Conservation (phyloP, 2,329 filamentous ascomycete species). For the Cordyceps tenuipes region DNA sequence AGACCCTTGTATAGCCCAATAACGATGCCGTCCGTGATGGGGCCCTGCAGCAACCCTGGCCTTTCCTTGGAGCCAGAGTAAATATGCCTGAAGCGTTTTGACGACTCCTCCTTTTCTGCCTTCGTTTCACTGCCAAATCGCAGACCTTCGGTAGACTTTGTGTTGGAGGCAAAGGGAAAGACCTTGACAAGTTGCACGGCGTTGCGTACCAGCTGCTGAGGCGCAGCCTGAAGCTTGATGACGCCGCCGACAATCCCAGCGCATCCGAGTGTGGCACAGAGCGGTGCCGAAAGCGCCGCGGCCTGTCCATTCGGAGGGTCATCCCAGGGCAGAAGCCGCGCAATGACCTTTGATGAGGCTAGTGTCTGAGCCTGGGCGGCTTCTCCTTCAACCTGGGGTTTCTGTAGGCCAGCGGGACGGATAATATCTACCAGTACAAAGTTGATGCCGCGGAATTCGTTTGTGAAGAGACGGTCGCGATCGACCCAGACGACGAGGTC, state of each 20-base stretch:
- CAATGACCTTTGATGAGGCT: slow-evolving; percentile 56
- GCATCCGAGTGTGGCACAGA: slow-evolving; percentile 67
- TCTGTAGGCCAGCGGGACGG: slow-evolving; percentile 68
- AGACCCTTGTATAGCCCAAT: slow-evolving; percentile 50
- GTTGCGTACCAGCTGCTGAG: slow-evolving; percentile 59
- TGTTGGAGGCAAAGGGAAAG: slow-evolving; percentile 62
- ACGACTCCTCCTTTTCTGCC: slow-evolving; percentile 69
- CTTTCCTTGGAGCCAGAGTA: slow-evolving; percentile 51
- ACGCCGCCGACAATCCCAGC: slow-evolving; percentile 74
- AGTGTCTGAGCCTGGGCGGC: slow-evolving; percentile 41
- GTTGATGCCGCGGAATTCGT: slow-evolving; percentile 64
- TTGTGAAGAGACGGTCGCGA: slow-evolving; percentile 62
- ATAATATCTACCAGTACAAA: slow-evolving; percentile 84
- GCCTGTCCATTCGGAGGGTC: slow-evolving; percentile 78
- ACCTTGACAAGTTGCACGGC: slow-evolving; percentile 62
- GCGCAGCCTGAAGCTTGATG: slow-evolving; percentile 77
- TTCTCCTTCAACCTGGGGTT: slow-evolving; percentile 60
- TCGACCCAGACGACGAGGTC: slow-evolving; percentile 78
- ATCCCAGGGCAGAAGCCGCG: slow-evolving; percentile 69
- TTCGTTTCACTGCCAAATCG: slow-evolving; percentile 86
- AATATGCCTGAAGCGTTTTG: slow-evolving; percentile 61
- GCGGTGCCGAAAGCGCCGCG: slow-evolving; percentile 64
- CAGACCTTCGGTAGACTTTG: slow-evolving; percentile 55
- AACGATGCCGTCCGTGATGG: slow-evolving; percentile 81
- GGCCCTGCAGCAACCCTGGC: slow-evolving; percentile 66